A percentile compares a stretch with the other conserved stretches of the same genome.
Evolutionary conservation across 257 asterid species (phyloP).

Genomic region (Penstemon newberryi): DNA sequence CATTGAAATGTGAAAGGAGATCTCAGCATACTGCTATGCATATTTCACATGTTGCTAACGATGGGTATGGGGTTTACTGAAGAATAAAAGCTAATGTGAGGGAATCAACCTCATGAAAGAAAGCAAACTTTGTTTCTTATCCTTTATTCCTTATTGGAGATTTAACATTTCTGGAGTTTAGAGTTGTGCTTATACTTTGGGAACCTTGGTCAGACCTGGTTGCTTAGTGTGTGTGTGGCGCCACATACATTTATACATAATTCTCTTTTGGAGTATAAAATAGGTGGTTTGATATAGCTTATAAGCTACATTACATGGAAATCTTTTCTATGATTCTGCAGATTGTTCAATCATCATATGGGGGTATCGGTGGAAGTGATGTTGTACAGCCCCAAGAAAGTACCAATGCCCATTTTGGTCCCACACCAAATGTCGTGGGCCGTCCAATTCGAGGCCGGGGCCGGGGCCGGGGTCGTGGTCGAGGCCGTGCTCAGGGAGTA

Average conservation of each 20-base stretch:
- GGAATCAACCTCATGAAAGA: neutral
- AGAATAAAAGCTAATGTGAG: neutral
- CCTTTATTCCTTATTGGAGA: neutral
- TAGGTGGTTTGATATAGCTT: constrained; percentile 1
- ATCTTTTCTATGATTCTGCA: constrained; percentile 37
- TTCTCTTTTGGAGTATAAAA: neutral
- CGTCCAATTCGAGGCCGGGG: constrained; percentile 32
- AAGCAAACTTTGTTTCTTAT: neutral
- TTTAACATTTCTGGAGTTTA: neutral
- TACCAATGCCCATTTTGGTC: constrained; percentile 35
- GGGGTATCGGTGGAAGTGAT: constrained; percentile 34
- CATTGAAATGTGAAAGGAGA: neutral
- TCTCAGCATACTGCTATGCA: neutral
- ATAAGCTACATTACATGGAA: constrained; percentile 26
- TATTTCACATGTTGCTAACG: neutral
- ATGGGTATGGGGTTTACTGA: neutral
- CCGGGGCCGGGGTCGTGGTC: constrained; percentile 32
- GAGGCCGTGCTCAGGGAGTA: constrained; percentile 31
- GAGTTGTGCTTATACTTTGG: neutral
- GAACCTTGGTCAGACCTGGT: neutral
- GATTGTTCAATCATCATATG: constrained; percentile 45
- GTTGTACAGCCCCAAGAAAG: constrained; percentile 35
- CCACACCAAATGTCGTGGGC: constrained; percentile 21
- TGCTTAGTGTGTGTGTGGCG: neutral
- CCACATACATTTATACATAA: neutral